Percentiles rank a stretch among this genome's conserved stretches.
Evolutionary conservation across 1,139 yeast species (phyloP).

Genomic region (Diutina siamensis): DNA sequence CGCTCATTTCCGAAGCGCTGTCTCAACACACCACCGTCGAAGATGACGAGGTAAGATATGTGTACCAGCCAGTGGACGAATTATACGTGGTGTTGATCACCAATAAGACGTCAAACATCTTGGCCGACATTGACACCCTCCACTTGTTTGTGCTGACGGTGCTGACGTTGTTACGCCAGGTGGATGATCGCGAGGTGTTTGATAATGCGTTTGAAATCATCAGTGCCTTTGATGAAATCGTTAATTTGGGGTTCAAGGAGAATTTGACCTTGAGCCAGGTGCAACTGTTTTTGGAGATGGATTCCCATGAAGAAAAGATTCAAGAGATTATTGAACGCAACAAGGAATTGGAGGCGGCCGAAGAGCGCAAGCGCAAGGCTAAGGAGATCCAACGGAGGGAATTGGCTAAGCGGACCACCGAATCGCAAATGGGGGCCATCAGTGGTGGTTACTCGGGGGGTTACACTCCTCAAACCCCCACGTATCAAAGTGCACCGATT

Average conservation of each 20-base stretch:
- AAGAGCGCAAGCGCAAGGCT: conserved; percentile 93
- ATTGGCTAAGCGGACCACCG: conserved; percentile 49
- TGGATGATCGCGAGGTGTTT: conserved; percentile 78
- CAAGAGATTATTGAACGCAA: conserved; percentile 96
- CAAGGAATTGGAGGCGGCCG: conserved; percentile 94
- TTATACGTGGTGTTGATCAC: conserved; percentile 86
- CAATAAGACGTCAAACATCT: conserved; percentile 80
- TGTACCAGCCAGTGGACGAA: conserved; percentile 93
- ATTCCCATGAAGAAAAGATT: conserved; percentile 95
- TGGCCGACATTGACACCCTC: conserved; percentile 90
- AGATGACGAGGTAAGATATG: conserved; percentile 85
- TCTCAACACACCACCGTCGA: conserved; percentile 92
- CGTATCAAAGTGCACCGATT: conserved; percentile 4
- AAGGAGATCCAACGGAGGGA: conserved; percentile 89
- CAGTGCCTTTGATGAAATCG: conserved; percentile 89
- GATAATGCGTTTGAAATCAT: conserved; percentile 81
- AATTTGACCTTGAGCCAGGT: conserved; percentile 76
- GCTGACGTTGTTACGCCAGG: conserved; percentile 56
- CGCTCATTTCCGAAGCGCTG: conserved; percentile 57
- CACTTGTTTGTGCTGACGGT: conserved; percentile 77
- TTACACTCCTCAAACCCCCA: conserved; percentile 11
- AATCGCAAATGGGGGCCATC: conserved; percentile 12
- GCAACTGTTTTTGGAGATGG: conserved; percentile 89
- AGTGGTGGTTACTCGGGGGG: conserved; percentile 1
- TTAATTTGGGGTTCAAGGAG: conserved; percentile 84